phyloP scores from a whole-genome alignment of 768 basidiomycete species.

The Suillus discolor region DNA sequence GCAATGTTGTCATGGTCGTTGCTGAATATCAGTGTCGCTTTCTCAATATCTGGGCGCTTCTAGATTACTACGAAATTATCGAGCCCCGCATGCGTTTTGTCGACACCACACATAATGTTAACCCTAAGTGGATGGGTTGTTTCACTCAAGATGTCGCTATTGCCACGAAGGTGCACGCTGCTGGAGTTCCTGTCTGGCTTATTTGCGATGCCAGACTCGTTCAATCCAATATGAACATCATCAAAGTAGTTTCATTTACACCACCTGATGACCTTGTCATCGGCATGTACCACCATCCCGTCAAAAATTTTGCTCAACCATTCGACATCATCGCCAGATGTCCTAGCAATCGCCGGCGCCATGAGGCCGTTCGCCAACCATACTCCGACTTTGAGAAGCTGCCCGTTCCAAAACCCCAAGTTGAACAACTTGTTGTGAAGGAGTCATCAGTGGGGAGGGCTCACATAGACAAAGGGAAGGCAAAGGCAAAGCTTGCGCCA shows the following conservation, averaged over 20 bases:
- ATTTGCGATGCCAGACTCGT: neutral
- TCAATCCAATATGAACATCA: neutral
- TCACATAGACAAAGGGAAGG: neutral
- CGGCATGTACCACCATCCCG: neutral
- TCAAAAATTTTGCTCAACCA: neutral
- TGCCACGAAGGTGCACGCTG: neutral
- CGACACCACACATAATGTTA: neutral
- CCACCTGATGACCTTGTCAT: neutral
- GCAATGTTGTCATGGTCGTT: neutral
- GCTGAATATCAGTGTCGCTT: neutral
- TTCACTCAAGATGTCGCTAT: neutral
- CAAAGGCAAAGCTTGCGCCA: neutral
- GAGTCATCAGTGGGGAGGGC: neutral
- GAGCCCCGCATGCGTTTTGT: neutral
- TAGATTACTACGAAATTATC: neutral
- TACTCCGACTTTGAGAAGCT: neutral
- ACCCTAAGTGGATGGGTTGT: conserved; percentile 6
- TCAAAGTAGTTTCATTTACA: neutral
- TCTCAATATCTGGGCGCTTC: neutral
- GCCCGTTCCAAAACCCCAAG: neutral
- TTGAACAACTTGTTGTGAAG: neutral
- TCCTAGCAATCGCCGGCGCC: neutral
- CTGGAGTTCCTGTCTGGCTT: conserved; percentile 3
- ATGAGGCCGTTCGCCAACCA: neutral
- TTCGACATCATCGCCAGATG: neutral